Evolutionary conservation across 495 filamentous ascomycete genomes (phyloP), one percentile per base, ranked within the genome.

Genomic region (Cladorrhinum samala): DNA sequence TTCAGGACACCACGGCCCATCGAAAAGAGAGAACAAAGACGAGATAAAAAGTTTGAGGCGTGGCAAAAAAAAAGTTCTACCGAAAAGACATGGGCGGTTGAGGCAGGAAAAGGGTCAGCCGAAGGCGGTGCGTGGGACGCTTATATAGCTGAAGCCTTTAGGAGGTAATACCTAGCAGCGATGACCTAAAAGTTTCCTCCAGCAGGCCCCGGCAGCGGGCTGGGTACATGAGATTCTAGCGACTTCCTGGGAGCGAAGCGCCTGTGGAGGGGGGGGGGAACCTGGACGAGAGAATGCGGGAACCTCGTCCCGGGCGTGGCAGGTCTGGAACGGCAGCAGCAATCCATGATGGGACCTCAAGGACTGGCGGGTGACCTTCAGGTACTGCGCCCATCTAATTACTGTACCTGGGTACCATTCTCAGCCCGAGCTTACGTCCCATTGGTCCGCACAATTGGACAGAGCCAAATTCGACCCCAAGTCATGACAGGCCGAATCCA

Each of bases 161-260:
- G 54, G 38, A 60, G 56, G 56, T 53, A 40, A 36, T 24, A 54
- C 55, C 53, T 59, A 55, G 47, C 46, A 57, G 53, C 55, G 58
- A 68, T 68, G 65, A 65, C 60, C 58, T 58, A 65, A 68, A 64
- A 58, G 17, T 61, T 63, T 65, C 54, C 53, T 58, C 21, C 56
- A 51, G 23, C 45, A 59, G 56, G 48, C 33, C 62, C 59, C 58
- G 53, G 40, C 54, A 36, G 53, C 52, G 55, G 59, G 49, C 53
- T 58, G 53, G 57, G 63, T 38, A 41, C 55, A 47, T 17, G 24
- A 47, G 50, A 43, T 36, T 43, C 30, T 40, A 56, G 50, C 51
- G 20, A 40, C 24, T 14, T 41, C 20, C 38, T 24, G 46, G 20
- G 18, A 38, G 14, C 41, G 48, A 20, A 14, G 24, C 16, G 45